Base-by-base conservation (phyloP, 2,329 filamentous ascomycete species). In the Simplicillium sp. region DNA sequence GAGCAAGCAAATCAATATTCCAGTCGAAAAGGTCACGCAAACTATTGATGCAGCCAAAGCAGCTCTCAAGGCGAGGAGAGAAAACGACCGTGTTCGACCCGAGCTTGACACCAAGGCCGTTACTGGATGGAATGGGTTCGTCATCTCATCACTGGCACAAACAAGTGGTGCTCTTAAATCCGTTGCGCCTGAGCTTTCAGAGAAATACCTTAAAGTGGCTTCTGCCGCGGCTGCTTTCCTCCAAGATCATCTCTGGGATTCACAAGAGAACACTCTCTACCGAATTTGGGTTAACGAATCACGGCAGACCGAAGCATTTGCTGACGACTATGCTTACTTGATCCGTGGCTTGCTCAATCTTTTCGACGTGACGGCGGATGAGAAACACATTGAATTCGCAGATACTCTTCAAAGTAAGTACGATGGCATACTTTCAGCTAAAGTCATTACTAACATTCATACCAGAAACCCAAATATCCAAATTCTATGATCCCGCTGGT, bases 321-420 rank as follows among this genome's bases (percentile, higher is more conserved):
- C 90, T 1, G 92, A 97, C 52, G 92, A 98, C 63, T 97, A 97
- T 56, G 87, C 90, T 3, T 95, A 90, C 59, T 60, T 97, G 33
- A 84, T 88, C 38, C 77, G 82, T 38, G 90, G 88, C 1, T 68
- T 96, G 2, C 67, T 97, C 42, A 82, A 89, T 50, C 73, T 97
- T 20, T 94, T 94, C 56, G 82, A 90, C 57, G 76, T 82, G 1
- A 95, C 87, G 0, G 82, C 83, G 46, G 80, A 95, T 42, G 80
- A 83, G 48, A 64, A 66, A 34, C 86, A 84, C 64, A 68, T 96
- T 4, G 67, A 82, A 45, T 94, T 90, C 70, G 90, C 90, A 1
- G 82, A 90, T 52, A 71, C 75, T 16, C 65, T 98, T 13, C 90
- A 97, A 63, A 69, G 82, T 77, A 67, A 62, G 68, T 50, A 3